phyloP scores from a whole-genome alignment of 1,284 basidiomycete genomes.

The Ceratobasidium sp. region DNA sequence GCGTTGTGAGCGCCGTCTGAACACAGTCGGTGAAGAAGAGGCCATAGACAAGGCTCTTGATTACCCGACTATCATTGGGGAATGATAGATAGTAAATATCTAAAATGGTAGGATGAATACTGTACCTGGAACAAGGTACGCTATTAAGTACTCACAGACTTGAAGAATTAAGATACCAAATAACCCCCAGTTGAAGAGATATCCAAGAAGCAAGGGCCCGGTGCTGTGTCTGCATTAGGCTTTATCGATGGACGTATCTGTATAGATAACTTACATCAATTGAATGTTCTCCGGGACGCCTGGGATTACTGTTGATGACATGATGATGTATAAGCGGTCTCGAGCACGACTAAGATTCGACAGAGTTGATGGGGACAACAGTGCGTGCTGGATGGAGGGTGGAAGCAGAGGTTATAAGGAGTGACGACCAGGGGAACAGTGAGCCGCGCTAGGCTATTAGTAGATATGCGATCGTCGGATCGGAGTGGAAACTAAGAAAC shows the following conservation, averaged over 20 bases:
- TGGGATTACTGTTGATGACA: constrained; percentile 37
- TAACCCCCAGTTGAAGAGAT: constrained; percentile 44
- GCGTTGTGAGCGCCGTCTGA: constrained; percentile 42
- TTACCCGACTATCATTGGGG: constrained; percentile 39
- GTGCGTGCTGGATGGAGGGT: constrained; percentile 18
- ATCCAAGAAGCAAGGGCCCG: constrained; percentile 43
- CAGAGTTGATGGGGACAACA: background rate
- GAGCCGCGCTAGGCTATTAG: background rate
- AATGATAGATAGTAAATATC: constrained; percentile 44
- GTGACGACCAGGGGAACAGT: background rate
- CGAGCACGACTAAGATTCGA: background rate
- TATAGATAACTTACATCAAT: constrained; percentile 33
- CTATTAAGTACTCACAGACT: constrained; percentile 30
- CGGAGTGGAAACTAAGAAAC: background rate
- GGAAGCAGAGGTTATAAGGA: constrained; percentile 17
- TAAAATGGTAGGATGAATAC: constrained; percentile 4
- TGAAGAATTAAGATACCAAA: constrained; percentile 43
- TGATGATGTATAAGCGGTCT: constrained; percentile 7
- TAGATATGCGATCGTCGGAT: constrained; percentile 1
- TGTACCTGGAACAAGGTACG: background rate
- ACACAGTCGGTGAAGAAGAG: constrained; percentile 43
- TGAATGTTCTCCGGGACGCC: constrained; percentile 42
- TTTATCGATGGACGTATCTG: background rate
- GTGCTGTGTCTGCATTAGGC: constrained; percentile 21
- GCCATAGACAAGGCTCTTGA: constrained; percentile 43